Evolutionary conservation across 1,284 basidiomycete genomes (phyloP).

Genomic region (Cryptococcus depauperatus): DNA sequence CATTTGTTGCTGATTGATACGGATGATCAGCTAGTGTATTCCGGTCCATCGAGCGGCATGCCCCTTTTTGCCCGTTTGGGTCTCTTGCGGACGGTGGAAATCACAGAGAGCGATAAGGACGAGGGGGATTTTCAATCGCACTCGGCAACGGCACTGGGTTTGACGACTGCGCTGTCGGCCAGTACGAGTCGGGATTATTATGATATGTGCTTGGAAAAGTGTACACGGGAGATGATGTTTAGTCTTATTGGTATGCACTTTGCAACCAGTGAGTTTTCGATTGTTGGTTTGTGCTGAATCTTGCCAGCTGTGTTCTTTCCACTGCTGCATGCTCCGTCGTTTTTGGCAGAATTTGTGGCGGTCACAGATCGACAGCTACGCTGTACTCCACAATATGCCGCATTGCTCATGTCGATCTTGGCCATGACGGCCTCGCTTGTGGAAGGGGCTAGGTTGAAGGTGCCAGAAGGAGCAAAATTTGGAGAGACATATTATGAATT

Average conservation of each 20-base stretch:
- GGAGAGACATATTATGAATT: constrained; percentile 12
- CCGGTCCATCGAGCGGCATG: constrained; percentile 11
- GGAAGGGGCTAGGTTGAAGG: constrained; percentile 1
- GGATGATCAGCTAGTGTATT: constrained; percentile 13
- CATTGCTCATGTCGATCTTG: constrained; percentile 12
- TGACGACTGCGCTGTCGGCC: constrained; percentile 1
- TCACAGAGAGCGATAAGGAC: constrained; percentile 5
- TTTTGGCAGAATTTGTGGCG: constrained; percentile 11
- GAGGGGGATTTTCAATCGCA: constrained; percentile 4
- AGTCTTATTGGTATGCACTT: constrained; percentile 9
- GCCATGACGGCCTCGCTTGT: constrained; percentile 11
- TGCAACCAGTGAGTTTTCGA: constrained; percentile 5
- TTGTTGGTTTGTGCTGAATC: neutral
- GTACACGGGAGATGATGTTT: constrained; percentile 11
- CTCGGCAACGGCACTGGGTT: constrained; percentile 7
- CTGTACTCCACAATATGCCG: constrained; percentile 12
- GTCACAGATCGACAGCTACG: constrained; percentile 9
- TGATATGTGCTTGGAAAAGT: constrained; percentile 9
- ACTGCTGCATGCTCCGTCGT: constrained; percentile 10
- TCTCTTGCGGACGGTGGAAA: constrained; percentile 9
- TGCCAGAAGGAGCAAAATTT: constrained; percentile 3
- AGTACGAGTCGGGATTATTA: constrained; percentile 10
- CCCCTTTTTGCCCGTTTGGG: constrained; percentile 12
- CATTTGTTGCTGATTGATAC: constrained; percentile 11
- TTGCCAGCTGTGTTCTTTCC: constrained; percentile 13